A percentile compares a stretch with the other conserved stretches of the same genome.
These are phyloP conservation scores for Fusarium globosum DNA, from an alignment of 2,329 filamentous ascomycete species.

Conservation along the genomic window DNA sequence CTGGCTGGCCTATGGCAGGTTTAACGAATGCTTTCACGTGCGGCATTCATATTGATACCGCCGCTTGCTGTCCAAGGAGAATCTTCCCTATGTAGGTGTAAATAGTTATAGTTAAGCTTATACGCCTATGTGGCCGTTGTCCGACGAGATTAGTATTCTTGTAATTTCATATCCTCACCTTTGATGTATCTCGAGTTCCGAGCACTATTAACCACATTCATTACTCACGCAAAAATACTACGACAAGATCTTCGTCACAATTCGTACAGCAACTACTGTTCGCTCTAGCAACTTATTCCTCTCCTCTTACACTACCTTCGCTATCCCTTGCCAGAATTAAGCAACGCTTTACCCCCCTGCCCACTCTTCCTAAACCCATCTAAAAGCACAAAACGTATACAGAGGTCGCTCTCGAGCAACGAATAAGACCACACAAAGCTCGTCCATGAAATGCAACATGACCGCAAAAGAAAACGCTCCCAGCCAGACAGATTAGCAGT, in stretches of 20 bases:
- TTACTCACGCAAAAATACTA: neutral
- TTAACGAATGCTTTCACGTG: neutral
- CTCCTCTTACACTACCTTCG: slow-evolving; percentile 13
- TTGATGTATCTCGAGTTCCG: neutral
- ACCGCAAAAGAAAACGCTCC: slow-evolving; percentile 27
- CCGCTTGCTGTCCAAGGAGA: neutral
- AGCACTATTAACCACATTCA: neutral
- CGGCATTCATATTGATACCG: neutral
- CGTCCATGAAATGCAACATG: slow-evolving; percentile 34
- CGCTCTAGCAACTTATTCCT: slow-evolving; percentile 23
- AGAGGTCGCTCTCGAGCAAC: slow-evolving; percentile 35
- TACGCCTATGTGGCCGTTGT: neutral
- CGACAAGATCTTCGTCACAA: neutral
- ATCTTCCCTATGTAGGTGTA: neutral
- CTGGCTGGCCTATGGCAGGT: neutral
- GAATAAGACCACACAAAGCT: slow-evolving; percentile 29
- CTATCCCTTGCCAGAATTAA: slow-evolving; percentile 18
- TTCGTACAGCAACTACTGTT: slow-evolving; percentile 26
- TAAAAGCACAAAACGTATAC: slow-evolving; percentile 41
- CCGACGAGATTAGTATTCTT: neutral
- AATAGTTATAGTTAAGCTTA: neutral
- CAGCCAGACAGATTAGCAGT: slow-evolving; percentile 33
- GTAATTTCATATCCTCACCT: neutral
- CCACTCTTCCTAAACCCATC: slow-evolving; percentile 2
- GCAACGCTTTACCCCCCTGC: slow-evolving; percentile 15